These are phyloP conservation scores for Chiua virens DNA, from an alignment of 768 basidiomycete genomes.

Conservation along the genomic window DNA sequence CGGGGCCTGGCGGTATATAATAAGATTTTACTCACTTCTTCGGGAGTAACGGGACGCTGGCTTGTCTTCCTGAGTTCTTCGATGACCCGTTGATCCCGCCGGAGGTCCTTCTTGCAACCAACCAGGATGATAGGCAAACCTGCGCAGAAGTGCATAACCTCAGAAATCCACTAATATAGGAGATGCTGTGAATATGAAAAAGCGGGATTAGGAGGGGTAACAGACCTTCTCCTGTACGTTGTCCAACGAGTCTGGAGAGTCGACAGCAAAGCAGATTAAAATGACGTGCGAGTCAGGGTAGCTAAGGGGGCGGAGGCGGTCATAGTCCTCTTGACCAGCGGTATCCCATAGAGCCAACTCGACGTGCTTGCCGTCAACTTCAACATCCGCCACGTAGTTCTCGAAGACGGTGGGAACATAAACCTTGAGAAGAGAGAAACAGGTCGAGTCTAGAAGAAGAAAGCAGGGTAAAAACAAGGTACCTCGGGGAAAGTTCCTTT, in stretches of 20 bases:
- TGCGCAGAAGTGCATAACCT: conserved; percentile 97
- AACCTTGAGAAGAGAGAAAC: conserved; percentile 54
- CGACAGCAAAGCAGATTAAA: conserved; percentile 97
- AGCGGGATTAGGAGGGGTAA: conserved; percentile 14
- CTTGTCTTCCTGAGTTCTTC: conserved; percentile 93
- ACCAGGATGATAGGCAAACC: conserved; percentile 95
- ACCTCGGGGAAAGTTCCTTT: conserved; percentile 98
- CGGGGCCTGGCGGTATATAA: too few relatives aligned
- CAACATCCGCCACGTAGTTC: conserved; percentile 99
- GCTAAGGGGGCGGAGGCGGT: conserved; percentile 94
- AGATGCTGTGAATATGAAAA: conserved; percentile 5
- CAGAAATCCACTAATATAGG: conserved; percentile 86
- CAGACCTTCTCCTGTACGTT: conserved; percentile 99
- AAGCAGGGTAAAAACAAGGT: background rate
- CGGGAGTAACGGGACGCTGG: conserved; percentile 91
- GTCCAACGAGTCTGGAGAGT: conserved; percentile 96
- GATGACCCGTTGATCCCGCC: conserved; percentile 89
- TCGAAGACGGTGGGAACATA: conserved; percentile 99
- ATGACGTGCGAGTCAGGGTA: conserved; percentile 99
- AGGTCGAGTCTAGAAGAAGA: background rate
- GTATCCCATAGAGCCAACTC: conserved; percentile 99
- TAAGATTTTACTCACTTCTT: conserved; percentile 60
- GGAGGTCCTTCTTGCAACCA: conserved; percentile 98
- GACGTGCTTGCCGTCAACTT: conserved; percentile 97
- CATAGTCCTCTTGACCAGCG: conserved; percentile 98